These are phyloP conservation scores for Agapanthus africanus DNA, from an alignment of 106 monocot genomes.

Conservation along the genomic window DNA sequence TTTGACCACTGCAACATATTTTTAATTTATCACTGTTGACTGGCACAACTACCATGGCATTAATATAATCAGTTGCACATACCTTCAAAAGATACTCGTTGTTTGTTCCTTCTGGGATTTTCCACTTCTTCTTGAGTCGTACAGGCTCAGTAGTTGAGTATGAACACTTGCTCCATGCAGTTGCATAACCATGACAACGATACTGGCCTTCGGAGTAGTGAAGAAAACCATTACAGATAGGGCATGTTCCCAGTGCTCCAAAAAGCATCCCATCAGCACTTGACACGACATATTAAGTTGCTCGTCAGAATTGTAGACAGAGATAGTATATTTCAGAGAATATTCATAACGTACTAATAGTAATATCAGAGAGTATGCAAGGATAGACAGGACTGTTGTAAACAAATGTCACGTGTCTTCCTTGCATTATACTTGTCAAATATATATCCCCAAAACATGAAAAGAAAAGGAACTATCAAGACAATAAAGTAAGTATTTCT, in stretches of 20 bases:
- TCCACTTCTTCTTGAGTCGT: constrained; percentile 77
- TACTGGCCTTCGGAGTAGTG: constrained; percentile 64
- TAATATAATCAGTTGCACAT: neutral
- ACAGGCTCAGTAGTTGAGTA: constrained; percentile 63
- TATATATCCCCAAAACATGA: neutral
- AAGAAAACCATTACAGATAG: constrained; percentile 76
- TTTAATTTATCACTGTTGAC: neutral
- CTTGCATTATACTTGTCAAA: neutral
- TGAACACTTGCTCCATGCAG: constrained; percentile 96
- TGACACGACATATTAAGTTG: constrained; percentile 9
- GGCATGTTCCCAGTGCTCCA: constrained; percentile 71
- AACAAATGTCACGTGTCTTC: neutral
- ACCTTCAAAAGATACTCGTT: constrained; percentile 84
- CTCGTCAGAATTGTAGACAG: neutral
- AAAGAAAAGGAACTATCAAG: neutral
- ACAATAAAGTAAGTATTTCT: neutral
- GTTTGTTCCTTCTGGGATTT: constrained; percentile 58
- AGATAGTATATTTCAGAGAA: neutral
- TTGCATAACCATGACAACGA: constrained; percentile 76
- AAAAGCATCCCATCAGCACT: constrained; percentile 99
- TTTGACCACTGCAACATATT: constrained; percentile 80
- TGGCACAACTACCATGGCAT: neutral
- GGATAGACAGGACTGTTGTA: neutral
- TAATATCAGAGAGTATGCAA: neutral
- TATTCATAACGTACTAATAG: neutral